Evolutionary conservation across 1,284 basidiomycete genomes (phyloP).

Genomic region (Somion occarium): DNA sequence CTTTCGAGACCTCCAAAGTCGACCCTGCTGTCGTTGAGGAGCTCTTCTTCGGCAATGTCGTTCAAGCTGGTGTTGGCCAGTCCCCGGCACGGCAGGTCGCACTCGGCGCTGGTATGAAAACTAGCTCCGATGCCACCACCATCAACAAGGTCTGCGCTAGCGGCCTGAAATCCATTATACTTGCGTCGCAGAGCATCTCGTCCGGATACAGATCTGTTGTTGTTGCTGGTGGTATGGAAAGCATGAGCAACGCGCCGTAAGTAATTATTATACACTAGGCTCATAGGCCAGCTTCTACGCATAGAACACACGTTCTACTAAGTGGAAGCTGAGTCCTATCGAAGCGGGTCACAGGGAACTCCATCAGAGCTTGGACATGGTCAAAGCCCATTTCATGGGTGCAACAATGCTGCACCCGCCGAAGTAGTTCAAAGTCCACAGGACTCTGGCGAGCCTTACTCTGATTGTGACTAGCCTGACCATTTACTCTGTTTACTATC

Average conservation of each 20-base stretch:
- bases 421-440: no score
- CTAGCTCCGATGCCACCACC: conserved; percentile 92
- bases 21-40: conserved; percentile 86
- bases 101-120: conserved; percentile 78
- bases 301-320: no score
- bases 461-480: no score
- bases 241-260: conserved; percentile 95
- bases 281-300: no score
- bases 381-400: no score
- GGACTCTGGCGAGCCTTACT: no score
- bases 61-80: conserved; percentile 95
- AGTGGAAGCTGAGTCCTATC: no score
- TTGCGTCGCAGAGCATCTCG: conserved; percentile 88
- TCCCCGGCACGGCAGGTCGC: conserved; percentile 95
- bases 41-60: conserved; percentile 95
- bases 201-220: conserved; percentile 85
- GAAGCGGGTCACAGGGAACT: no score
- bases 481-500: conserved; percentile 1
- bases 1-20: conserved; percentile 77
- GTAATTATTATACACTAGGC: no score
- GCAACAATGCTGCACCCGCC: no score
- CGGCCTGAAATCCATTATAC: conserved; percentile 92
- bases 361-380: no score
- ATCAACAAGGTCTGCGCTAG: conserved; percentile 99
- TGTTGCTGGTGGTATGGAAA: conserved; percentile 95